Base-by-base conservation (phyloP, 140 eudicot genomes). In the Stevia rebaudiana region DNA sequence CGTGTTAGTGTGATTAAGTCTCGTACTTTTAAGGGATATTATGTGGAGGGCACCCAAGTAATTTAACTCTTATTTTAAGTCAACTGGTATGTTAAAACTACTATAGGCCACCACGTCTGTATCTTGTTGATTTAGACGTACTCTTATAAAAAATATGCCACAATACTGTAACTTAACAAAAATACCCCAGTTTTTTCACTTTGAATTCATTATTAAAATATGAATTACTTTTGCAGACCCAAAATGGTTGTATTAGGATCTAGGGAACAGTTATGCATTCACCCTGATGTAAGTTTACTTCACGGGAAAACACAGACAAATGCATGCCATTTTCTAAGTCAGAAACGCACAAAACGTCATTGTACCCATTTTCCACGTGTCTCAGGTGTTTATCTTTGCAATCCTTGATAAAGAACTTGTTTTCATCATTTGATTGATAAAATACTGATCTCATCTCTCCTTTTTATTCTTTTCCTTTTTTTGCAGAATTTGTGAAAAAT, bases 221-320 rank as follows among this genome's bases (percentile, higher is more conserved):
- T 39, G 24, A 49, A 65, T 33, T 46, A 65, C 65, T 41, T 57
- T 54, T 73, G 80, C 90, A 92, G 98, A 85, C 98, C 98, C 71
- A 92, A 88, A 81, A 92, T 92, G 98, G 86, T 80, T 53, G 98
- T 92, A 31, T 76, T 92, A 79, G 98, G 98, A 79, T 92, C 98
- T 64, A 89, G 98, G 42, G 98, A 92, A 70, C 98, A 92, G 19
- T 62, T 92, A 71, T 88, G 98, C 78, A 92, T 92, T 74, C 98
- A 92, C 49, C 92, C 91, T 33, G 84, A 92, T 47, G 96, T 92
- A 46, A 81, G 94, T 68, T 33, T 43, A 71, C 96, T 92, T 62
- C 84, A 76, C 1, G 98, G 98, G 66, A 88, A 72, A 74, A 76
- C 95, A 68, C 98, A 92, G 64, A 92, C 96, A 63, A 85, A 92